Evolutionary conservation across 768 basidiomycete genomes (phyloP).

Genomic region (Macrolepiota dolichaula): DNA sequence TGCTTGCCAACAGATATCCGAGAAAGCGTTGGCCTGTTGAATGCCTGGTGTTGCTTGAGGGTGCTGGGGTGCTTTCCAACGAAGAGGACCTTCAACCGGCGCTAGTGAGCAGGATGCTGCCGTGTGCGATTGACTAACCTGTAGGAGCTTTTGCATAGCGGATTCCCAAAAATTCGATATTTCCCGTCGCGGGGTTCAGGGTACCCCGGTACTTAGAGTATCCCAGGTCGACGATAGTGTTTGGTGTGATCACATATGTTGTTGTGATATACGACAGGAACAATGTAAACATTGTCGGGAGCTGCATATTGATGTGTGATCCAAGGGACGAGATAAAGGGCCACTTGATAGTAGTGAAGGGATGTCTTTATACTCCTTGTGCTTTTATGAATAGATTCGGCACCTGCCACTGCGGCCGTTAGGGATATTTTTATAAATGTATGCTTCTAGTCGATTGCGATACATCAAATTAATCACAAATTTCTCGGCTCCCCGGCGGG

Average conservation of each 20-base stretch:
- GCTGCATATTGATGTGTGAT: neutral
- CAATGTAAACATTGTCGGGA: neutral
- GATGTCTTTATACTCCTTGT: no score
- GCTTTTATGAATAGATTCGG: neutral
- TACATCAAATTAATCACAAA: no score
- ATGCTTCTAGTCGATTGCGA: no score
- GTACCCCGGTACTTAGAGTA: constrained; percentile 42
- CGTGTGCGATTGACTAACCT: constrained; percentile 24
- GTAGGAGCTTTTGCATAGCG: constrained; percentile 49
- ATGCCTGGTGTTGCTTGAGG: constrained; percentile 1
- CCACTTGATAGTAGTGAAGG: no score
- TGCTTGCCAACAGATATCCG: neutral
- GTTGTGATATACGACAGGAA: neutral
- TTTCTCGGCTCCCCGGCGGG: no score
- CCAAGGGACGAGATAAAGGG: neutral
- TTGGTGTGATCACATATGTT: neutral
- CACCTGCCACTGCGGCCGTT: no score
- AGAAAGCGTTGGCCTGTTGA: constrained; percentile 1
- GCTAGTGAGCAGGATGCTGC: neutral
- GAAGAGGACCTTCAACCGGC: neutral
- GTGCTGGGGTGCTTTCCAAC: constrained; percentile 8
- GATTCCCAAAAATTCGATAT: constrained; percentile 38
- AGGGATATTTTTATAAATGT: no score
- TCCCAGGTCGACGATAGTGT: constrained; percentile 34
- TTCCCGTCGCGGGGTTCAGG: constrained; percentile 27